phyloP scores from a whole-genome alignment of 1,284 basidiomycete genomes.

The Ganoderma meredithae region DNA sequence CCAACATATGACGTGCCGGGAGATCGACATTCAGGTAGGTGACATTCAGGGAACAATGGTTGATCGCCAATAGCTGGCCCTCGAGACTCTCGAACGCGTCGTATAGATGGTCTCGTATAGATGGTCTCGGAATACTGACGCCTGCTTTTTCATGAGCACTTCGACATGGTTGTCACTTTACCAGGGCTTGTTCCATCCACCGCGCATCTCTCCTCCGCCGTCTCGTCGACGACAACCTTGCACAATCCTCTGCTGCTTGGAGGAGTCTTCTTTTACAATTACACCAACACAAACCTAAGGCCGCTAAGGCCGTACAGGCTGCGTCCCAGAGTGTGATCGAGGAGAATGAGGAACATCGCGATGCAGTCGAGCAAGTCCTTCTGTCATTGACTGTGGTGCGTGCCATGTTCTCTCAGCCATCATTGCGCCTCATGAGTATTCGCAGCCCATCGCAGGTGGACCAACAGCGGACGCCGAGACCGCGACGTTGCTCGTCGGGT shows the following conservation, averaged over 20 bases:
- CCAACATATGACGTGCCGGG: no score
- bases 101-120: no score
- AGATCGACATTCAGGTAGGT: no score
- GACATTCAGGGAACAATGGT: no score
- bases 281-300: conserved; percentile 52
- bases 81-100: no score
- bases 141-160: no score
- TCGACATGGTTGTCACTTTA: conserved; percentile 55
- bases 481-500: conserved; percentile 59
- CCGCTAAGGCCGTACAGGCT: conserved; percentile 54
- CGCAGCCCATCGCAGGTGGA: conserved; percentile 8
- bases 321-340: conserved; percentile 49
- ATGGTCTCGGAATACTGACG: no score
- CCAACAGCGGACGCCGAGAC: conserved; percentile 17
- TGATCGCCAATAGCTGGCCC: no score
- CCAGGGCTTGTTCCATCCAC: conserved; percentile 46
- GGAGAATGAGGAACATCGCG: conserved; percentile 47
- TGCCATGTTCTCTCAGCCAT: background rate
- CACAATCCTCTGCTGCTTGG: background rate
- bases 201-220: conserved; percentile 52
- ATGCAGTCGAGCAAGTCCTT: conserved; percentile 57
- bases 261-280: conserved; percentile 30
- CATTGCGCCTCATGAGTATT: background rate
- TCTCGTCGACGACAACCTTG: conserved; percentile 14
- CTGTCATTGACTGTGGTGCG: conserved; percentile 63